These are phyloP conservation scores for Cystobasidium sp. DNA, from an alignment of 1,284 basidiomycete genomes.

Conservation along the genomic window DNA sequence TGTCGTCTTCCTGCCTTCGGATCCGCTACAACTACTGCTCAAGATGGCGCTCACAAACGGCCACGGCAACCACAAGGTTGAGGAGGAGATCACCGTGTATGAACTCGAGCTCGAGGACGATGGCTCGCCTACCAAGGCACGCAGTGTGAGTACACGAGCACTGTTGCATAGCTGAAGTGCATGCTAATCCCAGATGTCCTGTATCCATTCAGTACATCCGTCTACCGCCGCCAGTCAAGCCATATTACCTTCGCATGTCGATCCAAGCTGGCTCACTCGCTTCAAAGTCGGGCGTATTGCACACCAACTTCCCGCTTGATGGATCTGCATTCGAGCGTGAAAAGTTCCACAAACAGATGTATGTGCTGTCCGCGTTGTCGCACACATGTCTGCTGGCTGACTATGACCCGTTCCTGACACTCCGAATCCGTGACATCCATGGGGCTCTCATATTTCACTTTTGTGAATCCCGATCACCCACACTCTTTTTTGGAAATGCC, in stretches of 20 bases:
- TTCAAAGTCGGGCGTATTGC: conserved; percentile 83
- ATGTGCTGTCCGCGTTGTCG: conserved; percentile 52
- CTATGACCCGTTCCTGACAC: conserved; percentile 8
- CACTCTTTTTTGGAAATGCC: conserved; percentile 1
- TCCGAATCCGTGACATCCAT: conserved; percentile 1
- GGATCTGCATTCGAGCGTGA: conserved; percentile 81
- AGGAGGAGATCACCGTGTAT: conserved; percentile 62
- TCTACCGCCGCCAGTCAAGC: conserved; percentile 82
- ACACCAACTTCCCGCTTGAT: conserved; percentile 91
- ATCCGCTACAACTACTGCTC: neutral
- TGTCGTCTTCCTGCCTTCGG: too few relatives aligned
- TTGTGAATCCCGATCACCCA: neutral
- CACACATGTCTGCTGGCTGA: neutral
- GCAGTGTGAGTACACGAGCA: conserved; percentile 15
- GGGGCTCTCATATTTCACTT: conserved; percentile 11
- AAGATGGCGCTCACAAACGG: conserved; percentile 18
- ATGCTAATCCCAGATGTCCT: neutral
- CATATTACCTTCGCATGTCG: conserved; percentile 86
- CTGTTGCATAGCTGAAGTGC: neutral
- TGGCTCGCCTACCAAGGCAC: conserved; percentile 75
- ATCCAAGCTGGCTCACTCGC: conserved; percentile 86
- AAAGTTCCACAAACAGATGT: conserved; percentile 77
- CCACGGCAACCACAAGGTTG: conserved; percentile 4
- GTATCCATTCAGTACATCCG: conserved; percentile 75
- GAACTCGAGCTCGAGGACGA: conserved; percentile 82